Evolutionary conservation across 2,329 filamentous ascomycete species (phyloP).

Genomic region (Xenosphaeropsis pyriputrescens): DNA sequence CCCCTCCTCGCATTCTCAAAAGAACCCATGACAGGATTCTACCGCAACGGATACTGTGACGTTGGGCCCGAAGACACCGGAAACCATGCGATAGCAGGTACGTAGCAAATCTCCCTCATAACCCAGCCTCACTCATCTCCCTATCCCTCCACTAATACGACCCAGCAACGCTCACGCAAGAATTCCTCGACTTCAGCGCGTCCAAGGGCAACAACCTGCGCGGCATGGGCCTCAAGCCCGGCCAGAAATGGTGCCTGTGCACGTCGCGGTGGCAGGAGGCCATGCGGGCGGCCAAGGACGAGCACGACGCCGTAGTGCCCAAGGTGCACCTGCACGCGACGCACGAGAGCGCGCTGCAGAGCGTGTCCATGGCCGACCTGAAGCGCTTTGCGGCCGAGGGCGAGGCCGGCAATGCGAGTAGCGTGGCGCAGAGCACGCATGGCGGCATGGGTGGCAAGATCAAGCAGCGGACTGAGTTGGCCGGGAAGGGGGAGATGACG

Average conservation of each 20-base stretch:
- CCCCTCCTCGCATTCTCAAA: constrained; percentile 30
- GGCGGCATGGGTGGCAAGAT: constrained; percentile 5
- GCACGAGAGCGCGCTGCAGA: constrained; percentile 19
- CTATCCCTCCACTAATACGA: too few relatives aligned
- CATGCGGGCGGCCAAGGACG: constrained; percentile 7
- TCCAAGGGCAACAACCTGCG: constrained; percentile 43
- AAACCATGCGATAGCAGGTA: constrained; percentile 40
- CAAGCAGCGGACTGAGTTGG: constrained; percentile 10
- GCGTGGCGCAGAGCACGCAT: constrained; percentile 6
- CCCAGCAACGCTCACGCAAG: constrained; percentile 34
- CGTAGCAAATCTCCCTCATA: background rate
- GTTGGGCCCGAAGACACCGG: constrained; percentile 36
- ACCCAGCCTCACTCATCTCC: background rate
- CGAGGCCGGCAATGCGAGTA: constrained; percentile 9
- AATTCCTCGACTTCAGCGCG: constrained; percentile 47
- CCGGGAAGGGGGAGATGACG: constrained; percentile 7
- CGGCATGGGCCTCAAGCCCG: constrained; percentile 34
- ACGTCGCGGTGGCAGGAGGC: constrained; percentile 44
- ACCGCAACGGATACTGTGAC: constrained; percentile 44
- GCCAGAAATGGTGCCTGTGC: constrained; percentile 50
- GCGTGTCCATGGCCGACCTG: constrained; percentile 17
- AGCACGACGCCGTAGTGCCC: constrained; percentile 12
- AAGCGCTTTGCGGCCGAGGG: constrained; percentile 16
- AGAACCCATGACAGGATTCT: constrained; percentile 43
- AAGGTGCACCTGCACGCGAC: constrained; percentile 21